phyloP scores from a whole-genome alignment of 176 grass and related monocot genomes.

The Oryza coarctata region DNA sequence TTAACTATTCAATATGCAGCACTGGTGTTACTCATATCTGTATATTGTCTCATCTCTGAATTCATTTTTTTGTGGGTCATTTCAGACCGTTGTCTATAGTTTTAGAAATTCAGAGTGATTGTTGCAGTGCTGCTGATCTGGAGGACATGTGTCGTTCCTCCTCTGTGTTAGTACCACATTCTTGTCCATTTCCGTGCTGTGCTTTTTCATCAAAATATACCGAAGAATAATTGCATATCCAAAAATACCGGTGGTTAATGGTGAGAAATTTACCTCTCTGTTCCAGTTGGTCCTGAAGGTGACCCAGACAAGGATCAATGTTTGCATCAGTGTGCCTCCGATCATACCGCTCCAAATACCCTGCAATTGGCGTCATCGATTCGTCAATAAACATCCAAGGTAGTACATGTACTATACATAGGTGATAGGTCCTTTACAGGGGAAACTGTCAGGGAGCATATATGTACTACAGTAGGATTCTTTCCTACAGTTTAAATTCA shows the following conservation, averaged over 20 bases:
- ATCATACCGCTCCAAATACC: conserved; percentile 86
- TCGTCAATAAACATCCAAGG: too few species aligned
- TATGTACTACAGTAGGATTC: too few species aligned
- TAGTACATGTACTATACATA: too few species aligned
- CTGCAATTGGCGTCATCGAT: conserved; percentile 22
- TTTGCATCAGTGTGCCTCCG: conserved; percentile 75
- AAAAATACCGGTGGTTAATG: background rate
- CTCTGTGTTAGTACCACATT: background rate
- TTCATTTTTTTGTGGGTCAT: too few species aligned
- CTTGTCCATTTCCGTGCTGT: background rate
- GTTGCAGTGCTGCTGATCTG: background rate
- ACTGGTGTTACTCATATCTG: background rate
- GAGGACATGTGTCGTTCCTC: background rate
- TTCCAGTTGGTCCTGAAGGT: conserved; percentile 73
- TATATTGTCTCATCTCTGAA: background rate
- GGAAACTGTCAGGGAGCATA: too few species aligned
- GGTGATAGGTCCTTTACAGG: too few species aligned
- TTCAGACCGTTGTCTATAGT: background rate
- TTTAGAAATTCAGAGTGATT: background rate
- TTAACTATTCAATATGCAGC: too few species aligned
- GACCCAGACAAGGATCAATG: conserved; percentile 64
- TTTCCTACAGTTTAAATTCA: too few species aligned
- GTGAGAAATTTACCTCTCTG: conserved; percentile 52
- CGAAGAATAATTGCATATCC: background rate
- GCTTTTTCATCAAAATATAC: background rate